These are phyloP conservation scores for Sungouiella thailandica DNA, from an alignment of 805 yeast species.

Conservation along the genomic window DNA sequence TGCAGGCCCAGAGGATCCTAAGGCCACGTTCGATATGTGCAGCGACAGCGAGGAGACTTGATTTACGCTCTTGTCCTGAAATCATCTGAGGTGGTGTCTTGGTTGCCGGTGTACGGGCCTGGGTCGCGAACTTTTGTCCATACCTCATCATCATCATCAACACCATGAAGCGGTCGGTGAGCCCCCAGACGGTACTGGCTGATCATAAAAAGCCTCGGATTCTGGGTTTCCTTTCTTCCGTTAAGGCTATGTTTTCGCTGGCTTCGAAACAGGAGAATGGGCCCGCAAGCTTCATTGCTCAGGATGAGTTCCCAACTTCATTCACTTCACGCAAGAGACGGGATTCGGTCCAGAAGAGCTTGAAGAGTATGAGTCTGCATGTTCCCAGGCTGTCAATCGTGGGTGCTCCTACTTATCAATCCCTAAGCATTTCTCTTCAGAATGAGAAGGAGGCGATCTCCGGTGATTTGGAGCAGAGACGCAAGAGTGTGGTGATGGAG, in stretches of 20 bases:
- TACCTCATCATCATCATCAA: no score
- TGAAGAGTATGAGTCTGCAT: conserved; percentile 5
- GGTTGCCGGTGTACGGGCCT: no score
- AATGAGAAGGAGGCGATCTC: conserved; percentile 4
- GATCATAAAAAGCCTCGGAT: conserved; percentile 9
- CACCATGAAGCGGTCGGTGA: conserved; percentile 15
- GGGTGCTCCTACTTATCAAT: conserved; percentile 6
- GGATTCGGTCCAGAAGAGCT: conserved; percentile 8
- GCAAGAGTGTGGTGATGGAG: conserved; percentile 1
- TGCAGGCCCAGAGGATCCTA: conserved; percentile 8
- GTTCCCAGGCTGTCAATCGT: conserved; percentile 11
- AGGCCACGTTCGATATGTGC: conserved; percentile 12
- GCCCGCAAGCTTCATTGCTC: conserved; percentile 2
- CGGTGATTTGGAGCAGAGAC: conserved; percentile 1
- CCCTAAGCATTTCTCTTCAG: conserved; percentile 6
- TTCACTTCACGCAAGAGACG: conserved; percentile 10
- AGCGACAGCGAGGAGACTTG: conserved; percentile 4
- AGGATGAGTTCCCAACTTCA: neutral
- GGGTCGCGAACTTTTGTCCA: no score
- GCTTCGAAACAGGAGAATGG: neutral
- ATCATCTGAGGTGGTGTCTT: no score
- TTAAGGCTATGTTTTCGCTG: conserved; percentile 4
- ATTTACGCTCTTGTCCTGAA: no score
- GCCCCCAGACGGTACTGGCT: conserved; percentile 10
- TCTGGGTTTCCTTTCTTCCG: conserved; percentile 9